These are phyloP conservation scores for Xylaria sp. DNA, from an alignment of 2,329 filamentous ascomycete species.

Conservation along the genomic window DNA sequence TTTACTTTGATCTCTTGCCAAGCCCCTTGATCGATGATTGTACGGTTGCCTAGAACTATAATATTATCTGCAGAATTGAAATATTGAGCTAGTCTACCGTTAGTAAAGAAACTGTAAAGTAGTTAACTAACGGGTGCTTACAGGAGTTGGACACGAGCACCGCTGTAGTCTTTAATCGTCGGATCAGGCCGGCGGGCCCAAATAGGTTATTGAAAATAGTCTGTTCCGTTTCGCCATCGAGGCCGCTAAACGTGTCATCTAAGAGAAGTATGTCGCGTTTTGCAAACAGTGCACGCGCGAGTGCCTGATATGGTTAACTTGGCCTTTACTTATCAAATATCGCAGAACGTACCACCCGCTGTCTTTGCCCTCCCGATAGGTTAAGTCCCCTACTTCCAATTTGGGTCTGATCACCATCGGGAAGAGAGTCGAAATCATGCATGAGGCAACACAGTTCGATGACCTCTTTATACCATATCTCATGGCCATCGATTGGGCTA, in stretches of 20 bases:
- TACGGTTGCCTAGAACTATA: constrained; percentile 53
- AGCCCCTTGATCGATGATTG: constrained; percentile 53
- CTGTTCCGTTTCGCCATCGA: constrained; percentile 52
- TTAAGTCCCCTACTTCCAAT: constrained; percentile 41
- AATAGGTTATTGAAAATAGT: constrained; percentile 49
- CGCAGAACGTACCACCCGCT: constrained; percentile 45
- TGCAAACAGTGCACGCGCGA: constrained; percentile 53
- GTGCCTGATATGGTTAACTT: constrained; percentile 46
- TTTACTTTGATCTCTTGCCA: constrained; percentile 53
- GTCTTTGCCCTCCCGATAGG: constrained; percentile 48
- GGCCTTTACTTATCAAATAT: too few relatives aligned
- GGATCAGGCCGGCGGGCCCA: constrained; percentile 47
- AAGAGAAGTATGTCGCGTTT: constrained; percentile 48
- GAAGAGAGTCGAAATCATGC: constrained; percentile 42
- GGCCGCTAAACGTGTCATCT: constrained; percentile 53
- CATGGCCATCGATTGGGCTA: constrained; percentile 10
- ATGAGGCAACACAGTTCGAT: constrained; percentile 43
- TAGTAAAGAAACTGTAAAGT: neutral
- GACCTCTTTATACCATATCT: constrained; percentile 50
- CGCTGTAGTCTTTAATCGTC: constrained; percentile 47
- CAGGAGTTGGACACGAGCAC: constrained; percentile 51
- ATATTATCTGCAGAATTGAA: constrained; percentile 57
- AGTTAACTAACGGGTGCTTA: constrained; percentile 20
- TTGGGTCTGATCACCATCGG: constrained; percentile 40
- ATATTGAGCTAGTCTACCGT: constrained; percentile 45